These are phyloP conservation scores for Leccinum subrobustum DNA, from an alignment of 1,284 basidiomycete genomes.

Conservation along the genomic window DNA sequence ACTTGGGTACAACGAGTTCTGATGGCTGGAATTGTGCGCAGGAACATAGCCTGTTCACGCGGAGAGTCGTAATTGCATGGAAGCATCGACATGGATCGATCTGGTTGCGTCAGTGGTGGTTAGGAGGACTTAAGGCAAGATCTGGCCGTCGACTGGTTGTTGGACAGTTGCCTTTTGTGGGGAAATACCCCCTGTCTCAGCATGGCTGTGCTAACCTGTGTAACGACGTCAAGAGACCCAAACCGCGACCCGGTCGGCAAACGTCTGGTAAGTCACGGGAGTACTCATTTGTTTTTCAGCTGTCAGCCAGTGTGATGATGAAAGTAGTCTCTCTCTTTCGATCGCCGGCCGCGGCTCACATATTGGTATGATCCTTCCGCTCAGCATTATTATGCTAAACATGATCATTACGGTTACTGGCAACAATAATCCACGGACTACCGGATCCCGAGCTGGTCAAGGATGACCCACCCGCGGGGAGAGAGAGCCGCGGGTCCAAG, in stretches of 20 bases:
- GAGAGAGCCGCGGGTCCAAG: background rate
- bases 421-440: background rate
- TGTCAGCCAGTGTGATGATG: background rate
- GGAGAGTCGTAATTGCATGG: slow-evolving; percentile 15
- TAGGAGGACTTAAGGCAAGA: too few relatives aligned
- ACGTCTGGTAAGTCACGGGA: background rate
- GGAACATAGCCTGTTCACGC: slow-evolving; percentile 57
- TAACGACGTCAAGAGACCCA: background rate
- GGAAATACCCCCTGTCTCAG: slow-evolving; percentile 2
- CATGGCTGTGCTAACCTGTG: background rate
- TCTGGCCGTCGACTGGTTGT: too few relatives aligned
- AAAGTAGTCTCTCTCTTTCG: background rate
- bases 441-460: background rate
- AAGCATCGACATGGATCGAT: slow-evolving; percentile 9
- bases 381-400: background rate
- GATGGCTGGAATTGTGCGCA: slow-evolving; percentile 86
- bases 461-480: background rate
- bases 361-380: background rate
- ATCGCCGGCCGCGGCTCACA: background rate
- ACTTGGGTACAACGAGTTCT: slow-evolving; percentile 82
- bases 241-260: background rate
- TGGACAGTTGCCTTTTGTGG: background rate
- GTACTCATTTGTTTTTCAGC: background rate
- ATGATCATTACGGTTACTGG: background rate
- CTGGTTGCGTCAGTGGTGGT: background rate